Evolutionary conservation across 768 basidiomycete genomes (phyloP).

Genomic region (Macrocybe gigantea): DNA sequence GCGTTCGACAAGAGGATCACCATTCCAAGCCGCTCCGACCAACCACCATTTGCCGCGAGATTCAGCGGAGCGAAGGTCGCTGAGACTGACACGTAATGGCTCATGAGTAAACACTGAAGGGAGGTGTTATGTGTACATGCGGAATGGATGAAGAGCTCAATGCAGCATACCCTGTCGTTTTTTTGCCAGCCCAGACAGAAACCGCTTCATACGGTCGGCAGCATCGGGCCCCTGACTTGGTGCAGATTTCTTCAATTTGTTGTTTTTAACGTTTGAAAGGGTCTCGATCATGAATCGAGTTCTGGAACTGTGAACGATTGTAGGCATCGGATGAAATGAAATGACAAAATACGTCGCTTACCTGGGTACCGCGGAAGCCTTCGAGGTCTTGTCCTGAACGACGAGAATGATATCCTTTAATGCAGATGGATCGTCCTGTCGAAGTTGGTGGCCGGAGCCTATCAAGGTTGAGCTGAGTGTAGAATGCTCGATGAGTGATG

Average conservation of each 20-base stretch:
- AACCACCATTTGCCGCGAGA: slow-evolving; percentile 98
- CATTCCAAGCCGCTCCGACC: slow-evolving; percentile 93
- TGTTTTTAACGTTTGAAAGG: slow-evolving; percentile 86
- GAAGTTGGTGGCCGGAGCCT: slow-evolving; percentile 91
- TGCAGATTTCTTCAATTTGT: slow-evolving; percentile 63
- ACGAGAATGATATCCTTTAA: slow-evolving; percentile 87
- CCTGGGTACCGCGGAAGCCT: slow-evolving; percentile 46
- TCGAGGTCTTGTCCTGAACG: slow-evolving; percentile 67
- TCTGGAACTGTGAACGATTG: slow-evolving; percentile 58
- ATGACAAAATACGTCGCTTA: slow-evolving; percentile 15
- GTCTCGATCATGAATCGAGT: slow-evolving; percentile 96
- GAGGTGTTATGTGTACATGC: not conserved
- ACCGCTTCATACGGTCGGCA: slow-evolving; percentile 85
- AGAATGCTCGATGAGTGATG: not conserved
- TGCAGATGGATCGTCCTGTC: slow-evolving; percentile 87
- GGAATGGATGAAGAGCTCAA: not conserved
- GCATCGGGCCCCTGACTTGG: slow-evolving; percentile 70
- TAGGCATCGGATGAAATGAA: too few species aligned
- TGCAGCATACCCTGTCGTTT: slow-evolving; percentile 57
- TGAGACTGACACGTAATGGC: slow-evolving; percentile 76
- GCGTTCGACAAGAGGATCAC: slow-evolving; percentile 82
- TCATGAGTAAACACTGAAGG: slow-evolving; percentile 72
- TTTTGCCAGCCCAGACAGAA: slow-evolving; percentile 69
- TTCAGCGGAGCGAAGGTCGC: slow-evolving; percentile 80
- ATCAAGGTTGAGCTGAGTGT: slow-evolving; percentile 1